Percentiles rank a stretch among this genome's conserved stretches.
Conservation (phyloP, 805 yeast genomes). For the Wickerhamomyces hampshirensis region DNA sequence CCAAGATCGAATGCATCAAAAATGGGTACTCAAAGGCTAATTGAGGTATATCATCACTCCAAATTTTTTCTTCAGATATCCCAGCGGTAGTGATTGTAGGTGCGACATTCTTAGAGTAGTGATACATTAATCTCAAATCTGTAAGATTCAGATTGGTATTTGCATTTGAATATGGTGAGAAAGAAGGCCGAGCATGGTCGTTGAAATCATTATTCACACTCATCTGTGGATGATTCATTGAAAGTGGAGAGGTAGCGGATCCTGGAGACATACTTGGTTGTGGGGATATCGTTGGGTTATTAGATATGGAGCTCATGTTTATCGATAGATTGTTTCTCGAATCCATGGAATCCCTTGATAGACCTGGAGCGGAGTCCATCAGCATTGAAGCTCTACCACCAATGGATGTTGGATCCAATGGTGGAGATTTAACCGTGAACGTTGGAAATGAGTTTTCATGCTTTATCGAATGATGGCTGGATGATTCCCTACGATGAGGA, state of each 20-base stretch:
- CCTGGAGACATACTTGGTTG: constrained; percentile 27
- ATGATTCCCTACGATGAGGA: background rate
- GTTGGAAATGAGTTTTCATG: constrained; percentile 7
- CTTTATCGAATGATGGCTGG: background rate
- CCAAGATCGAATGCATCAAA: constrained; percentile 86
- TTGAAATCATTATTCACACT: constrained; percentile 8
- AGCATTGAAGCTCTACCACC: constrained; percentile 10
- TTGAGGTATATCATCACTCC: constrained; percentile 86
- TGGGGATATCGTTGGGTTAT: constrained; percentile 27
- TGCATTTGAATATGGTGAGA: constrained; percentile 24
- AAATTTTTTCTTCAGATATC: constrained; percentile 76
- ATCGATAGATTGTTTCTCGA: constrained; percentile 13
- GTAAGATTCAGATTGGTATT: constrained; percentile 48
- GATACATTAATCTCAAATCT: constrained; percentile 80
- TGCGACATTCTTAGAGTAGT: constrained; percentile 80
- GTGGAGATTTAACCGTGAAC: constrained; percentile 13
- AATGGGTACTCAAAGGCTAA: constrained; percentile 86
- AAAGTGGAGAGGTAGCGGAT: constrained; percentile 21
- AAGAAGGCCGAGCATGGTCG: constrained; percentile 7
- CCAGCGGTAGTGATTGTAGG: constrained; percentile 88
- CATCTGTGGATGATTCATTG: constrained; percentile 14
- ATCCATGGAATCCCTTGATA: constrained; percentile 9
- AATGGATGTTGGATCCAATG: constrained; percentile 4
- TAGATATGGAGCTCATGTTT: constrained; percentile 22
- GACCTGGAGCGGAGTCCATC: constrained; percentile 6